These are phyloP conservation scores for Zalaria obscura DNA, from an alignment of 2,329 filamentous ascomycete species.

Conservation along the genomic window DNA sequence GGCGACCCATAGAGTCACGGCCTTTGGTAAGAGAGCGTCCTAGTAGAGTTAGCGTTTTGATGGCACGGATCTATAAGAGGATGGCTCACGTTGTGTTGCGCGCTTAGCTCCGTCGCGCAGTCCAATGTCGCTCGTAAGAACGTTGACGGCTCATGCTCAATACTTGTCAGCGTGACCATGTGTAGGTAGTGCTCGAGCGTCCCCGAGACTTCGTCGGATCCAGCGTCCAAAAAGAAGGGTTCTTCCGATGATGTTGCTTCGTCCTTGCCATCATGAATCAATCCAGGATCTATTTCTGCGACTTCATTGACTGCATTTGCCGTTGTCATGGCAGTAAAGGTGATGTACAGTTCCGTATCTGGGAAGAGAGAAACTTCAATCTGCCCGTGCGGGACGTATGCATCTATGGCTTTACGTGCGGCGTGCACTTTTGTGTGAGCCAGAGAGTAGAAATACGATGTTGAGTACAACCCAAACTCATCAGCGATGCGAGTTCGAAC, in stretches of 20 bases:
- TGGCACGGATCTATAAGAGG: no score
- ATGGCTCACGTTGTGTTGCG: slow-evolving; percentile 4
- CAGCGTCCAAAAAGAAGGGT: background rate
- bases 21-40: slow-evolving; percentile 34
- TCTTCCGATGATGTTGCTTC: background rate
- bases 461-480: slow-evolving; percentile 43
- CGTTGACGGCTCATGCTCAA: slow-evolving; percentile 33
- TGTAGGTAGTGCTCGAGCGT: slow-evolving; percentile 5
- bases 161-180: slow-evolving; percentile 16
- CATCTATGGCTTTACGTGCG: slow-evolving; percentile 32
- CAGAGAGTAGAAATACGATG: slow-evolving; percentile 36
- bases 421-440: slow-evolving; percentile 36
- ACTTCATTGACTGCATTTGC: slow-evolving; percentile 28
- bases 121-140: slow-evolving; percentile 37
- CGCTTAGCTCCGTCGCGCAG: slow-evolving; percentile 4
- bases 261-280: background rate
- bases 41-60: slow-evolving; percentile 9
- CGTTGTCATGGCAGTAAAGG: slow-evolving; percentile 26
- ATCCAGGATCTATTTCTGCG: background rate
- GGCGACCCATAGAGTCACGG: slow-evolving; percentile 41
- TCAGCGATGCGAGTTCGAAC: slow-evolving; percentile 44
- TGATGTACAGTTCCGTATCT: slow-evolving; percentile 18
- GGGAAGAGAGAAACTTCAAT: slow-evolving; percentile 40
- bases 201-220: background rate
- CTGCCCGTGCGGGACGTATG: slow-evolving; percentile 34